Conservation (phyloP, 163 green algal genomes). For the Scenedesmus sp. region DNA sequence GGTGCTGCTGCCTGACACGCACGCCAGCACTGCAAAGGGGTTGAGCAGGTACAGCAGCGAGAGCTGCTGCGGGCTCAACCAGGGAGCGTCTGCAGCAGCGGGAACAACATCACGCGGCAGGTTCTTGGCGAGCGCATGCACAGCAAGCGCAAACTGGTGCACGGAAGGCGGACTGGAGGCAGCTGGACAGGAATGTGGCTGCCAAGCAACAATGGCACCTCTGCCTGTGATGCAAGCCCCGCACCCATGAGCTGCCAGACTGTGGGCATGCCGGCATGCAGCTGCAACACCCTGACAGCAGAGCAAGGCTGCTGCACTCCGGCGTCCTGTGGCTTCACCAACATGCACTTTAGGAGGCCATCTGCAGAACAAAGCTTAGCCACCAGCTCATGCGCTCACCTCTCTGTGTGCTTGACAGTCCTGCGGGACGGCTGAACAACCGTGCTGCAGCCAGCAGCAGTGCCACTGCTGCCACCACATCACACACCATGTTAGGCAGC, state of each 20-base stretch:
- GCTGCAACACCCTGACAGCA: background rate
- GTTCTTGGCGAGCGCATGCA: background rate
- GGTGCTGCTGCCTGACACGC: slow-evolving; percentile 63
- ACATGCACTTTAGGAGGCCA: background rate
- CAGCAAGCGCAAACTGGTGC: background rate
- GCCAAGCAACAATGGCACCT: too few species aligned
- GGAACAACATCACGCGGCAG: background rate
- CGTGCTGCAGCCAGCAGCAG: slow-evolving; percentile 36
- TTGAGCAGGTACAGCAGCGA: slow-evolving; percentile 70
- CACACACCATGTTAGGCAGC: slow-evolving; percentile 59
- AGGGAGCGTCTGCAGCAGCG: slow-evolving; percentile 22
- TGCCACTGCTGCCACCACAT: slow-evolving; percentile 56
- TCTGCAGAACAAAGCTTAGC: background rate
- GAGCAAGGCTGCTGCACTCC: background rate
- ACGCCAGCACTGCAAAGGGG: slow-evolving; percentile 63
- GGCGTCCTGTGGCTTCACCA: background rate
- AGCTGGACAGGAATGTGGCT: background rate
- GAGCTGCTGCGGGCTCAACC: slow-evolving; percentile 42
- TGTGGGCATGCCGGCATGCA: background rate
- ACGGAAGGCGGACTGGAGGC: background rate
- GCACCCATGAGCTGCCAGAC: too few species aligned
- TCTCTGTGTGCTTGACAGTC: background rate
- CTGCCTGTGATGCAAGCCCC: too few species aligned
- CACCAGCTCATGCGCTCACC: background rate
- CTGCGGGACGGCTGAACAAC: background rate